Evolutionary conservation across 805 yeast genomes (phyloP).

Genomic region (Lipomyces starkeyi): DNA sequence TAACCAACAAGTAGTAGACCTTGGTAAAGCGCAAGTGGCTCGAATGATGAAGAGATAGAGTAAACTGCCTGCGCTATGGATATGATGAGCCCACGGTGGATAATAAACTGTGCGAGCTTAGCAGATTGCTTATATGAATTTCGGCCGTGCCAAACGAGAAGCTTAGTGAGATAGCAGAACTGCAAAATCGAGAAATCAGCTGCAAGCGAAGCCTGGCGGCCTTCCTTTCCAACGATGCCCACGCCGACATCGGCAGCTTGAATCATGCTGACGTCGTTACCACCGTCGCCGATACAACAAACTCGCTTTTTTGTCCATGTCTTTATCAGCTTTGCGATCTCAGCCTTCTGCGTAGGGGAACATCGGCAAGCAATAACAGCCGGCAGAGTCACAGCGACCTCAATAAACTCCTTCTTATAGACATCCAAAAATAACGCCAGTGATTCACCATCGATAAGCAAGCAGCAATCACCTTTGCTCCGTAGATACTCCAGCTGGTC

Average conservation of each 20-base stretch:
- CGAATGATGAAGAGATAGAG: constrained; percentile 83
- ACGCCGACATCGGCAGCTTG: constrained; percentile 99
- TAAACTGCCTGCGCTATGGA: constrained; percentile 95
- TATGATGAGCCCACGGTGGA: constrained; percentile 92
- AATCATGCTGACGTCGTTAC: constrained; percentile 98
- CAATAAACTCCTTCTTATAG: constrained; percentile 74
- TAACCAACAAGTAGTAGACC: constrained; percentile 99
- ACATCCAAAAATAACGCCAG: constrained; percentile 68
- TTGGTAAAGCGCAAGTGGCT: constrained; percentile 91
- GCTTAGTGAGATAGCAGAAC: constrained; percentile 84
- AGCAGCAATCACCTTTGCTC: constrained; percentile 68
- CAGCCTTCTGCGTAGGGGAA: constrained; percentile 98
- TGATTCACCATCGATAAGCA: constrained; percentile 94
- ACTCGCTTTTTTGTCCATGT: constrained; percentile 84
- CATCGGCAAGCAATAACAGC: constrained; percentile 98
- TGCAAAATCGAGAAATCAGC: constrained; percentile 96
- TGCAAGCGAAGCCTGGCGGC: constrained; percentile 94
- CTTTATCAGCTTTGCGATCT: constrained; percentile 82
- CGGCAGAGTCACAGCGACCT: constrained; percentile 76
- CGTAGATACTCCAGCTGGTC: constrained; percentile 75
- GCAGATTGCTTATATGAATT: constrained; percentile 96
- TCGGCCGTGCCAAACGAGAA: constrained; percentile 96
- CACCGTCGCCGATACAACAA: constrained; percentile 99
- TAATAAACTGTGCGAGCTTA: constrained; percentile 91
- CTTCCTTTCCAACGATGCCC: constrained; percentile 98